Base-by-base conservation (phyloP, 1,284 basidiomycete genomes). In the Quambalaria eucalypti region DNA sequence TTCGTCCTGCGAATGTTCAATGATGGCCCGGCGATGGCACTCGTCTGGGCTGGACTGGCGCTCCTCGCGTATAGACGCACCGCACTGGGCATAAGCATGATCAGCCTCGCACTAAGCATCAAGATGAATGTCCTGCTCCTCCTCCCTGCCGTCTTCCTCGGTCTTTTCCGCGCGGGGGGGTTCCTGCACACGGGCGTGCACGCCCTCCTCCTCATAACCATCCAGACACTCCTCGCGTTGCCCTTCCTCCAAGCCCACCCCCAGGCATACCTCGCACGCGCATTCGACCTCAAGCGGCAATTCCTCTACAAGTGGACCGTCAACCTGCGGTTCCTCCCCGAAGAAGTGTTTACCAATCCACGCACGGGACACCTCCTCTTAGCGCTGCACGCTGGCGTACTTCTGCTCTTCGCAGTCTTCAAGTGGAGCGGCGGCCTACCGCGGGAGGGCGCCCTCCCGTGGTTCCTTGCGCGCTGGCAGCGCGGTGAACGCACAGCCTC, bases 291-390 rank as follows among this genome's bases (percentile, higher is more conserved):
- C 55, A 85, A 85, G 1, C 84, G 95, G 12, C 81, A 84, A 12
- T 99, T 99, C 78, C 78, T 95, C 33, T 95, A 88, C 78, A 85
- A 88, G 73, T 99, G 93, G 93, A 97, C 93, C 0, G 92, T 97
- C 60, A 98, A 98, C 73, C 98, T 95, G 92, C 82, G 89, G 31
- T 88, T 96, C 69, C 64, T 98, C 1, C 77, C 81, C 23, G 87
- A 92, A 71, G 78, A 82, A 12, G 79, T 77, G 0, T 98, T 98
- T 77, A 76, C 90, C 44, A 85, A 83, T 57, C 73, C 77, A 2
- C 66, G 64, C 21, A 87, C 87, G 77, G 84, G 90, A 0, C 78
- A 74, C 33, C 74, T 78, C 0, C 79, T 98, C 19, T 78, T 97
- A 5, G 61, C 81, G 4, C 81, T 81, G 8, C 93, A 98, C 69